phyloP scores from a whole-genome alignment of 192 early-diverging fungal genomes.

The Linnemannia exigua region DNA sequence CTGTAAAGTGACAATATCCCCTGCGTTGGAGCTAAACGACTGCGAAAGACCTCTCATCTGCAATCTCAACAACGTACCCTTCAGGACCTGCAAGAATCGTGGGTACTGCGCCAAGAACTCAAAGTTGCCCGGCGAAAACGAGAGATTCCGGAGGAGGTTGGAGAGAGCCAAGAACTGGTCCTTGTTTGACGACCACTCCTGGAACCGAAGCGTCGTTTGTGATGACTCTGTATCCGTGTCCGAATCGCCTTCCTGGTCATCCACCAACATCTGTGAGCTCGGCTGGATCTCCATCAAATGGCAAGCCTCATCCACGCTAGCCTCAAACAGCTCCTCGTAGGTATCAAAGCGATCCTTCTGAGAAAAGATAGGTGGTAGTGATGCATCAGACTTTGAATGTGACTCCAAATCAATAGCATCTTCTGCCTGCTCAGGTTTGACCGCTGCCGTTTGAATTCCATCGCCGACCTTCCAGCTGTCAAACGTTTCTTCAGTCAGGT shows the following conservation, averaged over 20 bases:
- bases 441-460: background rate
- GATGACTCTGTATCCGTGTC: background rate
- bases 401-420: background rate
- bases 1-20: background rate
- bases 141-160: slow-evolving; percentile 69
- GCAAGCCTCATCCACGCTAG: slow-evolving; percentile 65
- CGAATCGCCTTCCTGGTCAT: slow-evolving; percentile 49
- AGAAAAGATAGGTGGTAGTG: slow-evolving; percentile 22
- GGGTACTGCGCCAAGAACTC: slow-evolving; percentile 62
- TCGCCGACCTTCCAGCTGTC: slow-evolving; percentile 20
- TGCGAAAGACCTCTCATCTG: slow-evolving; percentile 27
- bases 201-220: slow-evolving; percentile 13
- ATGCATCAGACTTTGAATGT: background rate
- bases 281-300: slow-evolving; percentile 38
- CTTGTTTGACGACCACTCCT: slow-evolving; percentile 44
- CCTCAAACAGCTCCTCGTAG: slow-evolving; percentile 66
- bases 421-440: background rate
- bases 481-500: slow-evolving; percentile 64
- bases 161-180: slow-evolving; percentile 68
- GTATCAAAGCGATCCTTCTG: slow-evolving; percentile 44
- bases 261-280: background rate
- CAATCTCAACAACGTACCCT: slow-evolving; percentile 39
- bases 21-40: background rate
- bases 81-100: slow-evolving; percentile 59
- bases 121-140: slow-evolving; percentile 65